A percentile compares a stretch with the other conserved stretches of the same genome.
These are phyloP conservation scores for Rhizophagus clarus DNA, from an alignment of 192 early-diverging fungal species.

Conservation along the genomic window DNA sequence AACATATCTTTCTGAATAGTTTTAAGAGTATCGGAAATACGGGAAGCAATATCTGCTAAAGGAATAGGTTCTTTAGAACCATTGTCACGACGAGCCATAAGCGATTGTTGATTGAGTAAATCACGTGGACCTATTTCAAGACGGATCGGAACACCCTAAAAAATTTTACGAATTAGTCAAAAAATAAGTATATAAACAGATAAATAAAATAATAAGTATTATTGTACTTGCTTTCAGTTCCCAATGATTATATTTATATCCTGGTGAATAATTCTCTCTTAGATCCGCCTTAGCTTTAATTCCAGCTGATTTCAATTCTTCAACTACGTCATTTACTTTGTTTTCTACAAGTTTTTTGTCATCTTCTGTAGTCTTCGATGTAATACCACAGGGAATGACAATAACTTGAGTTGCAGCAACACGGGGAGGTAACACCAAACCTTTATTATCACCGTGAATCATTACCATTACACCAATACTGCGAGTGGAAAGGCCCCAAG, in stretches of 20 bases:
- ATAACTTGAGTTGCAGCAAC: slow-evolving; percentile 89
- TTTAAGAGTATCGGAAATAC: slow-evolving; percentile 63
- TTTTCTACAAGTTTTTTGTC: slow-evolving; percentile 67
- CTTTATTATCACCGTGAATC: slow-evolving; percentile 99
- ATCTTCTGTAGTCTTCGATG: slow-evolving; percentile 81
- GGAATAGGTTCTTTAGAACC: slow-evolving; percentile 63
- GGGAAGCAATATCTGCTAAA: slow-evolving; percentile 59
- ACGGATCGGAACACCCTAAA: slow-evolving; percentile 91
- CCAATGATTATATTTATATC: slow-evolving; percentile 99
- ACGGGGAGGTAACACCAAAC: slow-evolving; percentile 94
- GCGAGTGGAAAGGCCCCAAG: slow-evolving; percentile 97
- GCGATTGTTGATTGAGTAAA: slow-evolving; percentile 75
- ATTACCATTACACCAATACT: slow-evolving; percentile 99
- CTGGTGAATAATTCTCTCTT: slow-evolving; percentile 86
- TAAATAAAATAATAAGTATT: background rate
- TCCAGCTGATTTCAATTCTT: slow-evolving; percentile 68
- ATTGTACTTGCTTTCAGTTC: slow-evolving; percentile 66
- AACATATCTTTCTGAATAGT: slow-evolving; percentile 93
- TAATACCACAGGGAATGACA: slow-evolving; percentile 92
- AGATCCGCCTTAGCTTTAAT: slow-evolving; percentile 80
- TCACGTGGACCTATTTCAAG: slow-evolving; percentile 98
- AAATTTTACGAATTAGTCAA: background rate
- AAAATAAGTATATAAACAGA: too few species aligned
- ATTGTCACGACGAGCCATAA: slow-evolving; percentile 84
- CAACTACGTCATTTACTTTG: slow-evolving; percentile 70